phyloP scores from a whole-genome alignment of 1,284 basidiomycete genomes.

The Mycosarcoma maydis region DNA sequence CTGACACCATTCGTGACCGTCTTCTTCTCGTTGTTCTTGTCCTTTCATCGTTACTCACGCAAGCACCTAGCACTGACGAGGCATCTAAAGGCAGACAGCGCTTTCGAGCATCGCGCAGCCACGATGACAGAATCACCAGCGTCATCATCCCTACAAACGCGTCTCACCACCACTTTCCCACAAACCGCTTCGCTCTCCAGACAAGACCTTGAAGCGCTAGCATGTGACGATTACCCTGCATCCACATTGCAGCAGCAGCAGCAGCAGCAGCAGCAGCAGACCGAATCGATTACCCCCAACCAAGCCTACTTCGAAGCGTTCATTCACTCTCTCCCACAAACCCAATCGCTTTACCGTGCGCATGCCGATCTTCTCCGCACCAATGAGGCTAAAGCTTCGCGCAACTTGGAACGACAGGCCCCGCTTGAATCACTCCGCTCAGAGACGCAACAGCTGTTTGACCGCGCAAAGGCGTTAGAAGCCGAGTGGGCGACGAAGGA shows the following conservation, averaged over 20 bases:
- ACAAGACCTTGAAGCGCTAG: conserved; percentile 49
- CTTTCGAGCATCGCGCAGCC: neutral
- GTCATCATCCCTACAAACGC: conserved; percentile 25
- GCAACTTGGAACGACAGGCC: conserved; percentile 50
- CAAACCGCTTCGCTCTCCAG: conserved; percentile 39
- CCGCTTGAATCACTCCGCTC: conserved; percentile 49
- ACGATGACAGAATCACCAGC: conserved; percentile 30
- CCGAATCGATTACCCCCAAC: conserved; percentile 13
- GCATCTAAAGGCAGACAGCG: too few species aligned
- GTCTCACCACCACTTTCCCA: conserved; percentile 54
- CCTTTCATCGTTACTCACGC: too few species aligned
- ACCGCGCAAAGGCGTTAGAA: conserved; percentile 47
- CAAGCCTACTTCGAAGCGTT: conserved; percentile 52
- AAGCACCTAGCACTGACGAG: too few species aligned
- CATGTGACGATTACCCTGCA: conserved; percentile 17
- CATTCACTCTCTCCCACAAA: conserved; percentile 47
- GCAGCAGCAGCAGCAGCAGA: neutral
- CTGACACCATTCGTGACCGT: too few species aligned
- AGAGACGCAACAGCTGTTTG: conserved; percentile 54
- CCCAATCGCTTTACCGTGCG: conserved; percentile 30
- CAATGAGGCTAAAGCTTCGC: conserved; percentile 50
- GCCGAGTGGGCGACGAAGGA: conserved; percentile 44
- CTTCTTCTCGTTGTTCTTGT: too few species aligned
- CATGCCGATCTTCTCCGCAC: conserved; percentile 42
- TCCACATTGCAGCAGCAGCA: conserved; percentile 3